Conservation (phyloP, 306 rosid species). For the Potentilla sterilis region DNA sequence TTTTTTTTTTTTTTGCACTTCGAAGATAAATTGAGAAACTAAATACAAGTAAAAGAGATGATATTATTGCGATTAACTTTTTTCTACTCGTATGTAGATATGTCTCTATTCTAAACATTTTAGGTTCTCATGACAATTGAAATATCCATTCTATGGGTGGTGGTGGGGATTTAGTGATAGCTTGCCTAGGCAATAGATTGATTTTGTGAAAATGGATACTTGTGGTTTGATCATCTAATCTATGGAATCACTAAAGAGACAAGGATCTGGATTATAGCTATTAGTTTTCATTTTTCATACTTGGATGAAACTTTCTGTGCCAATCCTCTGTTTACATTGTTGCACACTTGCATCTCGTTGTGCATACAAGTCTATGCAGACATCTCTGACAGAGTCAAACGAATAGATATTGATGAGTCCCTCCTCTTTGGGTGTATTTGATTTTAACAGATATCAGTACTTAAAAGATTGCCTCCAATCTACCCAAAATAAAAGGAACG, state of each 20-base stretch:
- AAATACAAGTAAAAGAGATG: no score
- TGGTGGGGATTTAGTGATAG: neutral
- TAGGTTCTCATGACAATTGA: neutral
- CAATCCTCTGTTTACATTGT: neutral
- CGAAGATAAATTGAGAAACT: no score
- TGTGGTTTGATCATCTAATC: neutral
- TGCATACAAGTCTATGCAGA: neutral
- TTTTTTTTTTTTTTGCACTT: neutral
- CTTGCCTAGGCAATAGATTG: neutral
- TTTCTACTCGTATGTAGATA: neutral
- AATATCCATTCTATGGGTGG: neutral
- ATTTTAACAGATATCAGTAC: neutral
- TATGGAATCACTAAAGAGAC: neutral
- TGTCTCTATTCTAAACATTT: neutral
- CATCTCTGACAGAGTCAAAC: constrained; percentile 10
- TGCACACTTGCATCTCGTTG: neutral
- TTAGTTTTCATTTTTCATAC: neutral
- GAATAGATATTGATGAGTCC: constrained; percentile 11
- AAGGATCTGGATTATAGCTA: neutral
- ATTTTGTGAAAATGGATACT: neutral
- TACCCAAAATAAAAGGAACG: neutral
- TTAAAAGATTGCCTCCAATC: neutral
- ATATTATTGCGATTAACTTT: no score
- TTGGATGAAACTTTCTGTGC: constrained; percentile 1
- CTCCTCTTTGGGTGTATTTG: constrained; percentile 7